These are phyloP conservation scores for Metschnikowia koreensis DNA, from an alignment of 805 yeast species.

Conservation along the genomic window DNA sequence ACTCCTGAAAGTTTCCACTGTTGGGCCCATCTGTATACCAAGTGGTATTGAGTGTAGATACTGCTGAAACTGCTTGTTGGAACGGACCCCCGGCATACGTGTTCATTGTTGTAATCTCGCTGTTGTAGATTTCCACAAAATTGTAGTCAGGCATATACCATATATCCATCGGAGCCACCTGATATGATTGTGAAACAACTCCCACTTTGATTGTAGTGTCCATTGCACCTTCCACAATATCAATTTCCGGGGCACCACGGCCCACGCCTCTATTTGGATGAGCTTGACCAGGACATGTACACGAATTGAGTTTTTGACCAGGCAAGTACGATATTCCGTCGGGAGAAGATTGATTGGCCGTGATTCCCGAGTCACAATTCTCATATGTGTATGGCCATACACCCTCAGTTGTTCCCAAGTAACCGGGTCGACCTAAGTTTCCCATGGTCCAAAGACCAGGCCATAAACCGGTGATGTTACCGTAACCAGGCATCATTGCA, in stretches of 20 bases:
- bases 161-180: conserved; percentile 89
- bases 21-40: conserved; percentile 77
- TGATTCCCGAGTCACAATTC: conserved; percentile 89
- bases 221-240: conserved; percentile 82
- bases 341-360: conserved; percentile 85
- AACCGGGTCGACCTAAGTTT: conserved; percentile 90
- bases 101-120: conserved; percentile 73
- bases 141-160: conserved; percentile 93
- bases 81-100: conserved; percentile 88
- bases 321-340: conserved; percentile 88
- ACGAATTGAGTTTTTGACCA: conserved; percentile 74
- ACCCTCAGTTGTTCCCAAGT: conserved; percentile 82
- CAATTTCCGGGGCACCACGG: conserved; percentile 88
- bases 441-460: conserved; percentile 97
- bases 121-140: conserved; percentile 70
- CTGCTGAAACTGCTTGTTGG: conserved; percentile 89
- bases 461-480: conserved; percentile 83
- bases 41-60: conserved; percentile 68
- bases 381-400: conserved; percentile 93
- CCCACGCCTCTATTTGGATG: conserved; percentile 89
- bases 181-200: conserved; percentile 87
- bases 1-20: conserved; percentile 59
- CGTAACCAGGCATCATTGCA: conserved; percentile 76
- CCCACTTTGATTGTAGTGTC: conserved; percentile 51
- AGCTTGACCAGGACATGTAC: conserved; percentile 79